Evolutionary conservation across 2,329 filamentous ascomycete genomes (phyloP).

Genomic region (Stachybotrys chartarum): DNA sequence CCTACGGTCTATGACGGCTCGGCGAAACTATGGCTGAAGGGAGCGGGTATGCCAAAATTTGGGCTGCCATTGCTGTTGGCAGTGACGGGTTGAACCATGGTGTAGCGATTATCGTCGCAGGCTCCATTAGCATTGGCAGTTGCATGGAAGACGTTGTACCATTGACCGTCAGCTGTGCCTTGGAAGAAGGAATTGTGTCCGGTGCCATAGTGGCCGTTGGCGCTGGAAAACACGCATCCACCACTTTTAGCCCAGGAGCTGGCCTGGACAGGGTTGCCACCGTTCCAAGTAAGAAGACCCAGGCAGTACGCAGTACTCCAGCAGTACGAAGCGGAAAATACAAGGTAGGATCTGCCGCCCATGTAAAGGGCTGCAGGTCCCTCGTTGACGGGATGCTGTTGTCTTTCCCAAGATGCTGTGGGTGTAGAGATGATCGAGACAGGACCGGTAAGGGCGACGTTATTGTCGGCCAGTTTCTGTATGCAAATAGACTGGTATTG

Average conservation of each 20-base stretch:
- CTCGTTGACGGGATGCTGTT: slow-evolving; percentile 43
- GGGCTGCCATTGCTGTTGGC: slow-evolving; percentile 40
- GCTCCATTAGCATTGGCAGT: slow-evolving; percentile 36
- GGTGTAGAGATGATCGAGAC: slow-evolving; percentile 41
- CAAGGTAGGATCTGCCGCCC: slow-evolving; percentile 40
- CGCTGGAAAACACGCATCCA: slow-evolving; percentile 40
- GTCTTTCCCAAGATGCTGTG: slow-evolving; percentile 39
- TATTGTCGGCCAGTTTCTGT: slow-evolving; percentile 29
- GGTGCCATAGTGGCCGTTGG: slow-evolving; percentile 47
- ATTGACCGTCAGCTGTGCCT: slow-evolving; percentile 43
- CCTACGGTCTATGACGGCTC: slow-evolving; percentile 4
- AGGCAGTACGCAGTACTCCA: slow-evolving; percentile 46
- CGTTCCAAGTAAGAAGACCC: slow-evolving; percentile 44
- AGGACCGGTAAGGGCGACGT: slow-evolving; percentile 31
- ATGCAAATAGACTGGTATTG: slow-evolving; percentile 27
- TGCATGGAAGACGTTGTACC: slow-evolving; percentile 49
- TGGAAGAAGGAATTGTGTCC: slow-evolving; percentile 51
- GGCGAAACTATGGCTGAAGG: slow-evolving; percentile 1
- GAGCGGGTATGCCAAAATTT: slow-evolving; percentile 32
- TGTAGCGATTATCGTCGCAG: slow-evolving; percentile 44
- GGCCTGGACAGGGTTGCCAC: slow-evolving; percentile 30
- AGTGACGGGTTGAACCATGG: slow-evolving; percentile 41
- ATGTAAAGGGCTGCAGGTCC: slow-evolving; percentile 44
- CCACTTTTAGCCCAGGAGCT: slow-evolving; percentile 41
- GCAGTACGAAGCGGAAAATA: slow-evolving; percentile 46